phyloP scores from a whole-genome alignment of 2,329 filamentous ascomycete genomes.

The Aspergillus ustus region DNA sequence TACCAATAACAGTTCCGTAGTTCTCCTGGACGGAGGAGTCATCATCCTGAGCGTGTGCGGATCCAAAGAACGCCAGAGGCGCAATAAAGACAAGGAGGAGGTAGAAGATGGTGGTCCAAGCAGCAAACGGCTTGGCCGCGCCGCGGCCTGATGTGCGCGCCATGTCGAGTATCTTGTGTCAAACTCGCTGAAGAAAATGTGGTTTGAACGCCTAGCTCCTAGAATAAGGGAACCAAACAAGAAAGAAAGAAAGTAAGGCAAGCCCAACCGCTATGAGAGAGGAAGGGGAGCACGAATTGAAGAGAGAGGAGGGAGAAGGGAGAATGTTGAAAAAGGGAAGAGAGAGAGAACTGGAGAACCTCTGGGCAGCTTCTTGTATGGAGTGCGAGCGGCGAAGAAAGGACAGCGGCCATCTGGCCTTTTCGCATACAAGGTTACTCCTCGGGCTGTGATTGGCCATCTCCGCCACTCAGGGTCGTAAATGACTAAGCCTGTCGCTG shows the following conservation, averaged over 20 bases:
- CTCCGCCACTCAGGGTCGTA: slow-evolving; percentile 20
- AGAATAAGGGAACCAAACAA: slow-evolving; percentile 8
- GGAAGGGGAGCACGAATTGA: slow-evolving; percentile 12
- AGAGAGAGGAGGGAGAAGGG: slow-evolving; percentile 17
- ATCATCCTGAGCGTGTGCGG: slow-evolving; percentile 72
- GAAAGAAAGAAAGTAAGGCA: slow-evolving; percentile 7
- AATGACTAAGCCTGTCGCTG: slow-evolving; percentile 34
- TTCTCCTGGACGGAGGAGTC: slow-evolving; percentile 66
- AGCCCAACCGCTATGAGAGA: slow-evolving; percentile 22
- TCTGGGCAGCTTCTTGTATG: slow-evolving; percentile 37
- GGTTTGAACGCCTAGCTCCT: background rate
- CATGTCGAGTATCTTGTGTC: slow-evolving; percentile 51
- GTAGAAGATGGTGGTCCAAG: slow-evolving; percentile 90
- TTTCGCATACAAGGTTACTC: slow-evolving; percentile 49
- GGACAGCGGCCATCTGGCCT: slow-evolving; percentile 50
- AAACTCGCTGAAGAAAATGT: background rate
- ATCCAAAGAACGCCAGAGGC: slow-evolving; percentile 81
- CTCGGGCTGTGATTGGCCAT: slow-evolving; percentile 42
- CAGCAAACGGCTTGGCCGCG: slow-evolving; percentile 71
- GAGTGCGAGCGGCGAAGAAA: slow-evolving; percentile 31
- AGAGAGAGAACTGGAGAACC: slow-evolving; percentile 26
- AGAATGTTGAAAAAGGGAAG: slow-evolving; percentile 26
- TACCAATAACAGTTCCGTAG: slow-evolving; percentile 92
- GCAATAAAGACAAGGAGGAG: slow-evolving; percentile 84
- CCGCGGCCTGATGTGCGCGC: slow-evolving; percentile 62